Percentiles rank a stretch among this genome's conserved stretches.
These are phyloP conservation scores for Myxozyma neglecta DNA, from an alignment of 805 yeast species.

Conservation along the genomic window DNA sequence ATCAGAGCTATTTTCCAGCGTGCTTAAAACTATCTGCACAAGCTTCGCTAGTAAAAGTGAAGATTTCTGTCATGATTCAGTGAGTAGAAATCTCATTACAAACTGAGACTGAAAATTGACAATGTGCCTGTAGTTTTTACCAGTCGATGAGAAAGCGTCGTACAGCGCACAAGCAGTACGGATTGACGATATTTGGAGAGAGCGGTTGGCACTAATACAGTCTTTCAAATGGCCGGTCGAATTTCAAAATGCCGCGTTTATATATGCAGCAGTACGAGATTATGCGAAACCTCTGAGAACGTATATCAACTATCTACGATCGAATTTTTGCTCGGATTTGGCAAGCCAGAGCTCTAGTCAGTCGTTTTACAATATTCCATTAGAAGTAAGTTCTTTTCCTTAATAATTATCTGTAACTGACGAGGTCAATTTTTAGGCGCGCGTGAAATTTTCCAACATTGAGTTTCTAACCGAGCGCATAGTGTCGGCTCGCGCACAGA, in stretches of 20 bases:
- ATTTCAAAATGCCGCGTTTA: slow-evolving; percentile 1
- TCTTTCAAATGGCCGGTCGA: slow-evolving; percentile 2
- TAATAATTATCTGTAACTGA: neutral
- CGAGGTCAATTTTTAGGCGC: neutral
- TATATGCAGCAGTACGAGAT: neutral
- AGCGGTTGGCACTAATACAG: neutral
- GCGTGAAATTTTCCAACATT: slow-evolving; percentile 1
- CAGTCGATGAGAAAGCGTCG: slow-evolving; percentile 2
- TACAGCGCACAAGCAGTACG: neutral
- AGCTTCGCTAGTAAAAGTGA: neutral
- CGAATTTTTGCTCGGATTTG: neutral
- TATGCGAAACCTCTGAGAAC: neutral
- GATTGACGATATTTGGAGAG: neutral
- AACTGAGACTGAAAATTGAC: neutral
- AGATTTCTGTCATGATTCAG: neutral
- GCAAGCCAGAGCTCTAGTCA: neutral
- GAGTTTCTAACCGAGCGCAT: neutral
- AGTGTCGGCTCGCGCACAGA: neutral
- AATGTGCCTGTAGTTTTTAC: neutral
- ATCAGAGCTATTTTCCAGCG: neutral
- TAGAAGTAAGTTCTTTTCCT: slow-evolving; percentile 1
- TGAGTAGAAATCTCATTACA: neutral
- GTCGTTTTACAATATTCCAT: neutral
- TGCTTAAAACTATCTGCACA: neutral
- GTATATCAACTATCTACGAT: neutral